Conservation (phyloP, 768 basidiomycete genomes). For the Boletus subcaerulescens region DNA sequence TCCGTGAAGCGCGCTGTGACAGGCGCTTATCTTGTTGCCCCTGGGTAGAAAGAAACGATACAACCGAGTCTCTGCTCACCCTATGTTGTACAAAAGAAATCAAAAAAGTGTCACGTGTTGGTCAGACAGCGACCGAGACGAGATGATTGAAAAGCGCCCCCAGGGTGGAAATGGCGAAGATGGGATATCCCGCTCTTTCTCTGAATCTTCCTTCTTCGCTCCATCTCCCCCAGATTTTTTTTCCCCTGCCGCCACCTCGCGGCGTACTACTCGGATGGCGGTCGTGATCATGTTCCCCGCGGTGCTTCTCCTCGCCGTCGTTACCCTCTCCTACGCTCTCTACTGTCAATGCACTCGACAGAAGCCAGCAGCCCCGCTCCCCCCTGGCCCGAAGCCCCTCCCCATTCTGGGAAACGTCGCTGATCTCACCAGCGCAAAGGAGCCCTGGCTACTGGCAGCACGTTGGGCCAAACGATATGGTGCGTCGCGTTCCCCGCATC, state of each 20-base stretch:
- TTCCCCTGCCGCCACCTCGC: neutral
- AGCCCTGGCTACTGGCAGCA: conserved; percentile 62
- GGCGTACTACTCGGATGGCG: conserved; percentile 13
- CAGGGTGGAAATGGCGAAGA: too few species aligned
- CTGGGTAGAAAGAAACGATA: too few species aligned
- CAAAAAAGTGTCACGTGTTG: conserved; percentile 11
- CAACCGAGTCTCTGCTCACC: too few species aligned
- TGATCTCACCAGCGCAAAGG: conserved; percentile 51
- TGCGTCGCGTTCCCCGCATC: conserved; percentile 29
- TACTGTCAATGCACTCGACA: conserved; percentile 14
- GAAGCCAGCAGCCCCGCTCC: conserved; percentile 39
- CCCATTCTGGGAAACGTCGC: conserved; percentile 63
- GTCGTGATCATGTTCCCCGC: conserved; percentile 9
- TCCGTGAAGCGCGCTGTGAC: neutral
- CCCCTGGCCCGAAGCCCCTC: conserved; percentile 67
- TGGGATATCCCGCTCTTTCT: too few species aligned
- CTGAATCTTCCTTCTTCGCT: conserved; percentile 19
- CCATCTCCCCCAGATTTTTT: conserved; percentile 9
- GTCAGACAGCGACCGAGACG: too few species aligned
- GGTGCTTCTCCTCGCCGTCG: conserved; percentile 17
- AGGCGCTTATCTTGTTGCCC: neutral
- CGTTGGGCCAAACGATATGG: conserved; percentile 65
- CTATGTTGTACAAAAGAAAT: too few species aligned
- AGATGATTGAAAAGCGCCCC: too few species aligned
- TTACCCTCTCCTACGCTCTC: conserved; percentile 17